These are phyloP conservation scores for Paecilomyces sp. DNA, from an alignment of 2,329 filamentous ascomycete species.

Conservation along the genomic window DNA sequence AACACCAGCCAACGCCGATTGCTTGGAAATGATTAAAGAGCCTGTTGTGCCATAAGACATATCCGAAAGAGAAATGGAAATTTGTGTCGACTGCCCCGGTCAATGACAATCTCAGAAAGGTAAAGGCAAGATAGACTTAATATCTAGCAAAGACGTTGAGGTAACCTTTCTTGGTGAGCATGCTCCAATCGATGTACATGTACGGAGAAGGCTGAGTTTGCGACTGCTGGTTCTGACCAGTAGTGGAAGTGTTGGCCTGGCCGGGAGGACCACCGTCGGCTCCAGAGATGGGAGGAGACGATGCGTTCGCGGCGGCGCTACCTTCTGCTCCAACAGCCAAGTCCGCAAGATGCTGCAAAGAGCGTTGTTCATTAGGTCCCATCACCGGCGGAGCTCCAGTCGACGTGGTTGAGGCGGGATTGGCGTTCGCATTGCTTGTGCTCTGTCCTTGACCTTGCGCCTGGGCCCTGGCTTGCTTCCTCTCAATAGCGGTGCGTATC, in stretches of 20 bases:
- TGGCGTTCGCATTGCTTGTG: background rate
- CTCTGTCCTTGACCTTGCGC: constrained; percentile 14
- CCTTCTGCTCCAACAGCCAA: constrained; percentile 37
- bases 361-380: constrained; percentile 37
- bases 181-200: constrained; percentile 32
- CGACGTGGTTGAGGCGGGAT: constrained; percentile 2
- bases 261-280: constrained; percentile 17
- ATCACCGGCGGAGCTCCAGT: constrained; percentile 24
- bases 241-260: constrained; percentile 1
- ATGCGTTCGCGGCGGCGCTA: constrained; percentile 19
- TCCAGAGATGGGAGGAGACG: constrained; percentile 17
- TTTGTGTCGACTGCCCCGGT: background rate
- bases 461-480: constrained; percentile 27
- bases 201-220: background rate
- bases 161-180: constrained; percentile 35
- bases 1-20: background rate
- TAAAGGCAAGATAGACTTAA: background rate
- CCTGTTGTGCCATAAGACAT: background rate
- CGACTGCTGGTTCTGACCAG: constrained; percentile 16
- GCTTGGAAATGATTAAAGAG: background rate
- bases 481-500: constrained; percentile 33
- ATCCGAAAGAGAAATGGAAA: background rate
- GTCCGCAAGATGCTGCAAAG: constrained; percentile 37
- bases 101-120: background rate
- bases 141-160: constrained; percentile 26